Evolutionary conservation across 495 filamentous ascomycete species (phyloP).

Genomic region (Clavariopsis aquatica): DNA sequence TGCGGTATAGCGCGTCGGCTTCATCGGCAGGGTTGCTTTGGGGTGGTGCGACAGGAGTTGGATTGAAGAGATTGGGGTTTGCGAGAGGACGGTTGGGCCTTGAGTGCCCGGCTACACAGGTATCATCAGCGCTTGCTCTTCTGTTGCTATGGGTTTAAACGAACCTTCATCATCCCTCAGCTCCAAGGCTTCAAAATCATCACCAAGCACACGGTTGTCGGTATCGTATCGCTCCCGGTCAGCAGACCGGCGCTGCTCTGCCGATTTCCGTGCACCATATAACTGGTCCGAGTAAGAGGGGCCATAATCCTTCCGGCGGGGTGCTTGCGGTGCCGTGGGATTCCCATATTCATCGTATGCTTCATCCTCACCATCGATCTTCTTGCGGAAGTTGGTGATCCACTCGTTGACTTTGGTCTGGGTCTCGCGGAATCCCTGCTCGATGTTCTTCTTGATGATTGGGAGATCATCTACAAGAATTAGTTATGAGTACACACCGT

Average conservation of each 20-base stretch:
- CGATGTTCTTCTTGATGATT: constrained; percentile 87
- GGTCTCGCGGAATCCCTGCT: constrained; percentile 92
- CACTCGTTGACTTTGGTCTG: constrained; percentile 90
- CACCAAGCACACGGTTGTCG: constrained; percentile 85
- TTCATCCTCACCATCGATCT: constrained; percentile 80
- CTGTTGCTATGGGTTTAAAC: background rate
- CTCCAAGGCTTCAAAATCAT: constrained; percentile 89
- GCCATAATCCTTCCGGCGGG: constrained; percentile 47
- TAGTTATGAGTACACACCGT: background rate
- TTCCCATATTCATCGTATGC: constrained; percentile 55
- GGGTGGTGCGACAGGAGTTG: constrained; percentile 56
- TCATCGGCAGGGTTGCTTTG: constrained; percentile 63
- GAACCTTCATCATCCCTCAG: constrained; percentile 74
- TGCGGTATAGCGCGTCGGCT: constrained; percentile 72
- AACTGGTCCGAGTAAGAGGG: constrained; percentile 46
- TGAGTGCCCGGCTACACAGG: constrained; percentile 35
- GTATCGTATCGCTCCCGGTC: constrained; percentile 92
- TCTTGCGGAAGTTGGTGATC: constrained; percentile 87
- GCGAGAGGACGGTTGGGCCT: constrained; percentile 60
- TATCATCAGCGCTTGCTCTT: background rate
- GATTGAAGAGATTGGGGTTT: constrained; percentile 80
- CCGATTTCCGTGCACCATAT: constrained; percentile 58
- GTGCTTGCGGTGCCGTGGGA: constrained; percentile 36
- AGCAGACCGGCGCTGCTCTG: constrained; percentile 67
- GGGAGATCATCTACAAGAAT: constrained; percentile 75